Evolutionary conservation across 176 grass and related monocot species (phyloP).

Genomic region (Zea mays): Zm-B73-REFERENCE-NAM-5.0 NC_050101.1:123037001-123037500

Average conservation of each 20-base stretch:
- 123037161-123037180: constrained; percentile 1
- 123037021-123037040: neutral
- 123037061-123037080: neutral
- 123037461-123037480: constrained; percentile 99
- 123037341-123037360: constrained; percentile 77
- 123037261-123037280: constrained; percentile 54
- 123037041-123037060: neutral
- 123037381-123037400: constrained; percentile 42
- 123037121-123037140: neutral
- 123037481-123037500: constrained; percentile 86
- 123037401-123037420: constrained; percentile 40
- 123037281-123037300: constrained; percentile 42
- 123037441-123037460: constrained; percentile 58
- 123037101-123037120: neutral
- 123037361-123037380: constrained; percentile 49
- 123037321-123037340: constrained; percentile 46
- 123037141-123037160: neutral
- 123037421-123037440: constrained; percentile 46
- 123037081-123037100: neutral
- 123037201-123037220: constrained; percentile 42
- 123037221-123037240: constrained; percentile 32
- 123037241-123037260: constrained; percentile 54
- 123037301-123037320: constrained; percentile 39
- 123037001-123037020: neutral
- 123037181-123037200: constrained; percentile 35